phyloP scores from a whole-genome alignment of 345 rosid genomes.

The Aquilaria sinensis region DNA sequence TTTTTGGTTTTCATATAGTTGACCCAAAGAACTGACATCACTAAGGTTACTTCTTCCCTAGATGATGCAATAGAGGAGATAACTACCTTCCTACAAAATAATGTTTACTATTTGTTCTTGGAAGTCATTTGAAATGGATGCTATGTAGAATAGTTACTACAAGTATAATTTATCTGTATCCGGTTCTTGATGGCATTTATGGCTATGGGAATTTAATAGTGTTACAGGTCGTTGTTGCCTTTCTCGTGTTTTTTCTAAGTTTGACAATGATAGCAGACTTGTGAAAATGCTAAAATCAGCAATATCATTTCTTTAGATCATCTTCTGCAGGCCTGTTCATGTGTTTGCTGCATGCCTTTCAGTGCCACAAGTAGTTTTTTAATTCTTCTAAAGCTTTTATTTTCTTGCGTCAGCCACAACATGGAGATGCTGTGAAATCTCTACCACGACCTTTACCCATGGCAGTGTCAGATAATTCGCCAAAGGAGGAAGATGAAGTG shows the following conservation, averaged over 20 bases:
- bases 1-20: not conserved
- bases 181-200: too few relatives aligned
- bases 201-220: too few relatives aligned
- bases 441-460: conserved; percentile 77
- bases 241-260: not conserved
- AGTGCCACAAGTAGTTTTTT: conserved; percentile 14
- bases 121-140: too few relatives aligned
- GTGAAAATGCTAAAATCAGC: not conserved
- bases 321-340: not conserved
- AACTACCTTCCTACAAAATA: too few relatives aligned
- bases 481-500: conserved; percentile 33
- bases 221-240: too few relatives aligned
- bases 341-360: not conserved
- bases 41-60: not conserved
- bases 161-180: too few relatives aligned
- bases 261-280: conserved; percentile 1
- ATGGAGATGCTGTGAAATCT: conserved; percentile 40
- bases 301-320: too few relatives aligned
- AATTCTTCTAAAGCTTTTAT: not conserved
- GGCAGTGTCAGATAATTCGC: conserved; percentile 29
- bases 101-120: too few relatives aligned
- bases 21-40: not conserved
- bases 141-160: too few relatives aligned
- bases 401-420: conserved; percentile 37
- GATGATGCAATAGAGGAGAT: too few relatives aligned